A percentile compares a stretch with the other conserved stretches of the same genome.
Conservation (phyloP, 2,329 filamentous ascomycete genomes). For the Epichloe aotearoae region DNA sequence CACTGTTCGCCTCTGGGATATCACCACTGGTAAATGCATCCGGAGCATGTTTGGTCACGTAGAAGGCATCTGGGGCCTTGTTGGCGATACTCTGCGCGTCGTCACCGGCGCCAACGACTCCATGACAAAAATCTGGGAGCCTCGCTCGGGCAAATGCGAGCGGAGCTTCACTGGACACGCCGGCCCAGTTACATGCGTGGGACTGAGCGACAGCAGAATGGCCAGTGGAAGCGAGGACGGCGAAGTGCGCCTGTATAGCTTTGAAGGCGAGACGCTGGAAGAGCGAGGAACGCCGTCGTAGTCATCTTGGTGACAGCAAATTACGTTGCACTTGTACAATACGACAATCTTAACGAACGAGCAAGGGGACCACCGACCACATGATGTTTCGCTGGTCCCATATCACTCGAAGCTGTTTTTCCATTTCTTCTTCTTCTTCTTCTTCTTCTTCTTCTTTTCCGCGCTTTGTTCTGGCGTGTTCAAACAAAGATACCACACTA, state of each 20-base stretch:
- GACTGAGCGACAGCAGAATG: constrained; percentile 77
- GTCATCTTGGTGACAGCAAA: constrained; percentile 3
- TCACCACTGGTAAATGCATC: constrained; percentile 65
- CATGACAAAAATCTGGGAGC: constrained; percentile 91
- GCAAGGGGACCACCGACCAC: no score
- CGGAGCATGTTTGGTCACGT: constrained; percentile 94
- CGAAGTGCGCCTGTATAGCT: constrained; percentile 75
- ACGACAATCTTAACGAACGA: no score
- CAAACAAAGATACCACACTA: not conserved
- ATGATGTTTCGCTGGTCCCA: not conserved
- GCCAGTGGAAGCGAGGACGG: constrained; percentile 89
- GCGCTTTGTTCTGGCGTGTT: not conserved
- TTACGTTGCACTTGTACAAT: no score
- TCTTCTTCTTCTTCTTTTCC: not conserved
- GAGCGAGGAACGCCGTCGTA: constrained; percentile 39
- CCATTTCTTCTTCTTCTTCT: no score
- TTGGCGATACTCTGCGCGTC: constrained; percentile 75
- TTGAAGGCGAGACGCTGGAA: constrained; percentile 40
- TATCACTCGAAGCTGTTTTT: not conserved
- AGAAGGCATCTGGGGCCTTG: constrained; percentile 89
- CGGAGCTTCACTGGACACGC: constrained; percentile 83
- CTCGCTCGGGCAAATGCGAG: constrained; percentile 80
- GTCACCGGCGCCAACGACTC: constrained; percentile 86
- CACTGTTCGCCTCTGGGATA: constrained; percentile 88
- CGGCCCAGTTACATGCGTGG: constrained; percentile 86